These are phyloP conservation scores for Stenocarpella maydis DNA, from an alignment of 2,329 filamentous ascomycete genomes.

Conservation along the genomic window DNA sequence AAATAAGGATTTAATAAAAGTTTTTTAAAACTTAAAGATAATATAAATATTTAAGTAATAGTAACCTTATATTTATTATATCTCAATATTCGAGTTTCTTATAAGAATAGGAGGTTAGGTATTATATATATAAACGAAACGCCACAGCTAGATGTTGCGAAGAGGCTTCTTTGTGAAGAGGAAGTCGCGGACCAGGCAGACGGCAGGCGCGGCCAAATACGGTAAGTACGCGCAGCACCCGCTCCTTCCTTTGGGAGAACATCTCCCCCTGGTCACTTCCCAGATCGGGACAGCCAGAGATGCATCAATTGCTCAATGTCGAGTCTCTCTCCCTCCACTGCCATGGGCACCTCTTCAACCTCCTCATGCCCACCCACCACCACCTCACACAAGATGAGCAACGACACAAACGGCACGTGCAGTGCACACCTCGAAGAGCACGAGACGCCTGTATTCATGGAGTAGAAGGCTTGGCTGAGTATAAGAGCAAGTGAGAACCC, in stretches of 20 bases:
- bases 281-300: not conserved
- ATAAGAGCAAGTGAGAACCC: not conserved
- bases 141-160: no score
- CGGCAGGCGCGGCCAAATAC: no score
- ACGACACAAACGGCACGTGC: not conserved
- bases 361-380: no score
- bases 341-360: no score
- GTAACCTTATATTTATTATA: not conserved
- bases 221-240: not conserved
- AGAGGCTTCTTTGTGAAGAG: no score
- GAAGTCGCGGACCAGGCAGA: no score
- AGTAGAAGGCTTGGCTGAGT: constrained; percentile 8
- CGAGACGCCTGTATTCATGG: not conserved
- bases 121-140: no score
- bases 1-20: no score
- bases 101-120: no score
- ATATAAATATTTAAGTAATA: not conserved
- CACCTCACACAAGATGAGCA: not conserved
- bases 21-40: no score
- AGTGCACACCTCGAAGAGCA: not conserved
- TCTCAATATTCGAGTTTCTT: no score
- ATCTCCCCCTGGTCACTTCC: no score
- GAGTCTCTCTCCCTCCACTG: not conserved
- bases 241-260: not conserved
- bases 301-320: not conserved